Base-by-base conservation (phyloP, 352 stramenopile species). In the Phytophthora boehmeriae region DNA sequence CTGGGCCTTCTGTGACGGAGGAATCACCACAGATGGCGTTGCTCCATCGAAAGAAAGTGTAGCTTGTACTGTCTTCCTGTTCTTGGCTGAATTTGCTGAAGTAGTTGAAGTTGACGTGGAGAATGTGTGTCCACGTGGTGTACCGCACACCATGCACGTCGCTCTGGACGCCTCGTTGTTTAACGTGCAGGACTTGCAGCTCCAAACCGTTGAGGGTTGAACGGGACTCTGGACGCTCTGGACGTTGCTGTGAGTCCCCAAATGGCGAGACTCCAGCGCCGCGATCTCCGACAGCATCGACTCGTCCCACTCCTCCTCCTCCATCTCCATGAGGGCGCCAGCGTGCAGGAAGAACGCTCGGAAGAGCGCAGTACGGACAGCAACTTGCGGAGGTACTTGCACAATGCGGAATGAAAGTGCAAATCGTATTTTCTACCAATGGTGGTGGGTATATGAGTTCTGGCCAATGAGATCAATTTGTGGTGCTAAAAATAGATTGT, bases 291-390 rank as follows among this genome's bases (percentile, higher is more conserved):
- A 86, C 62, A 86, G 71, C 46, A 95, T 63, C 59, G 77, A 85
- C 66, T 93, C 87, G 64, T 95, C 87, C 87, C 87, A 95, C 25
- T 93, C 83, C 51, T 93, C 86, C 38, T 92, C 82, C 38, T 71
- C 65, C 59, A 73, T 65, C 43, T 71, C 65, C 63, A 73, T 65
- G 11, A 13, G n/a, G n/a, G 45, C 45, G 45, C 27, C 54, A 65
- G 42, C 42, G 17, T 17, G 10, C 17, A 5, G 5, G 42, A 10
- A 19, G 10, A 2, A 17, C 23, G 5, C 20, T 19, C 17, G 42
- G 17, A 34, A 9, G 39, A 10, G 39, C 20, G 8, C 19, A 28
- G 19, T 22, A 20, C 17, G n/a, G n/a, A n/a, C n/a, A n/a, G n/a
- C n/a, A n/a, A n/a, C n/a, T n/a, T n/a, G n/a, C n/a, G n/a, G n/a